These are phyloP conservation scores for Aspergillus spinulosporus DNA, from an alignment of 2,329 filamentous ascomycete species.

Conservation along the genomic window DNA sequence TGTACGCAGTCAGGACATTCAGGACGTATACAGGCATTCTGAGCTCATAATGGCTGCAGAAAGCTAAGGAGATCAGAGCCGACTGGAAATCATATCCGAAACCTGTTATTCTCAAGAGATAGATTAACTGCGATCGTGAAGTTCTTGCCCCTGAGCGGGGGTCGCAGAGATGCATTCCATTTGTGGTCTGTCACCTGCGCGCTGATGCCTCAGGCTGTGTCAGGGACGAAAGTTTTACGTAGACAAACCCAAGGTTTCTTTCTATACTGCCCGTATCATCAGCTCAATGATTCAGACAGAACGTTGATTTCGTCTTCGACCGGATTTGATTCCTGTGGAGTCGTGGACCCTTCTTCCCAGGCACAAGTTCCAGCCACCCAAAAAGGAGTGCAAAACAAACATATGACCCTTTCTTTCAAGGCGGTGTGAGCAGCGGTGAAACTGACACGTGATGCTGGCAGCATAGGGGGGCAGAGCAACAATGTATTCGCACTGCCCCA, in stretches of 20 bases:
- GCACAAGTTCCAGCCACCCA: not conserved
- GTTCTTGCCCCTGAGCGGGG: not conserved
- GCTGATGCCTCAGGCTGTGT: not conserved
- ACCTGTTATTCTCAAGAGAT: not conserved
- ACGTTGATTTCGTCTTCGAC: not conserved
- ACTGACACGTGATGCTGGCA: constrained; percentile 25
- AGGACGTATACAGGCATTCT: too few relatives aligned
- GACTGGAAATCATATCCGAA: not conserved
- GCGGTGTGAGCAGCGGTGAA: constrained; percentile 24
- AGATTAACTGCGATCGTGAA: not conserved
- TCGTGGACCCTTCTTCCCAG: not conserved
- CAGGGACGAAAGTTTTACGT: not conserved
- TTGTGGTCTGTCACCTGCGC: not conserved
- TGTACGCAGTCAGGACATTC: too few relatives aligned
- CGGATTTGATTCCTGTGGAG: not conserved
- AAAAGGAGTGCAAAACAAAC: constrained; percentile 11
- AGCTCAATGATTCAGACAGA: not conserved
- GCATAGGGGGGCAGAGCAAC: constrained; percentile 32
- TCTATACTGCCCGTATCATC: not conserved
- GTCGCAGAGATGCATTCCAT: not conserved
- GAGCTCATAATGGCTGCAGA: not conserved
- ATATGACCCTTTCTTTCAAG: constrained; percentile 8
- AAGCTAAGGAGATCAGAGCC: not conserved
- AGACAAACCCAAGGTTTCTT: not conserved
- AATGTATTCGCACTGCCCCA: constrained; percentile 30